Conservation (phyloP, 2,329 filamentous ascomycete species). For the Colletotrichum costaricense region DNA sequence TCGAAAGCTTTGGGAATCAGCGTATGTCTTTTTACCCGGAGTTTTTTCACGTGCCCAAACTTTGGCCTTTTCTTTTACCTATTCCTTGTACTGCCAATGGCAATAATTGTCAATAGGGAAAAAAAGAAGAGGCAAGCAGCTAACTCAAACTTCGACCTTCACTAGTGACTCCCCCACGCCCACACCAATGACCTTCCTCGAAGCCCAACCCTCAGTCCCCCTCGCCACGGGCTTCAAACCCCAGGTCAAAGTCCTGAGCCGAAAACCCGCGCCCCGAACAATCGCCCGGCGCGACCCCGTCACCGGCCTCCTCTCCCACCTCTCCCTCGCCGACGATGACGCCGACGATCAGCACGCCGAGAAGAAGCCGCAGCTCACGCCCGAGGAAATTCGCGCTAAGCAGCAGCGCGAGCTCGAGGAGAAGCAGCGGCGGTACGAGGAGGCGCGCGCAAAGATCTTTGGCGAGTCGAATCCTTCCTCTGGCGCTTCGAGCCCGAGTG, state of each 20-base stretch:
- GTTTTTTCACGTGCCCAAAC: neutral
- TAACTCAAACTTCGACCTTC: neutral
- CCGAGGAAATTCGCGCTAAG: conserved; percentile 82
- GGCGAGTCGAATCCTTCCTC: conserved; percentile 69
- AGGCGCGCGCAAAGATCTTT: conserved; percentile 88
- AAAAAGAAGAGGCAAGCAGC: neutral
- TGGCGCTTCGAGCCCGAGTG: conserved; percentile 68
- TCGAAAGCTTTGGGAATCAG: conserved; percentile 88
- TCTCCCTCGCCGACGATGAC: conserved; percentile 64
- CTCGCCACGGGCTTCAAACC: conserved; percentile 80
- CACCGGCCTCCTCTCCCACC: conserved; percentile 58
- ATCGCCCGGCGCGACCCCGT: conserved; percentile 69
- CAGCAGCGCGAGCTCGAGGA: conserved; percentile 86
- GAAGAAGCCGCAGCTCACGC: conserved; percentile 72
- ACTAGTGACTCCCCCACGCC: conserved; percentile 78
- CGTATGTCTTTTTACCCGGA: conserved; percentile 63
- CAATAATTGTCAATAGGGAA: neutral
- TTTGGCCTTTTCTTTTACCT: neutral
- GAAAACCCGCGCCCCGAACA: conserved; percentile 75
- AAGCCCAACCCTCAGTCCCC: conserved; percentile 72
- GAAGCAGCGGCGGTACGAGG: conserved; percentile 90
- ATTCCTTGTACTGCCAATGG: neutral
- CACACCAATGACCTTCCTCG: conserved; percentile 80
- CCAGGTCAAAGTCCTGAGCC: conserved; percentile 84
- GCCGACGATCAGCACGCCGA: conserved; percentile 73